A percentile compares a stretch with the other conserved stretches of the same genome.
Evolutionary conservation across 2,329 filamentous ascomycete species (phyloP).

Genomic region (Aspergillus fijiensis): DNA sequence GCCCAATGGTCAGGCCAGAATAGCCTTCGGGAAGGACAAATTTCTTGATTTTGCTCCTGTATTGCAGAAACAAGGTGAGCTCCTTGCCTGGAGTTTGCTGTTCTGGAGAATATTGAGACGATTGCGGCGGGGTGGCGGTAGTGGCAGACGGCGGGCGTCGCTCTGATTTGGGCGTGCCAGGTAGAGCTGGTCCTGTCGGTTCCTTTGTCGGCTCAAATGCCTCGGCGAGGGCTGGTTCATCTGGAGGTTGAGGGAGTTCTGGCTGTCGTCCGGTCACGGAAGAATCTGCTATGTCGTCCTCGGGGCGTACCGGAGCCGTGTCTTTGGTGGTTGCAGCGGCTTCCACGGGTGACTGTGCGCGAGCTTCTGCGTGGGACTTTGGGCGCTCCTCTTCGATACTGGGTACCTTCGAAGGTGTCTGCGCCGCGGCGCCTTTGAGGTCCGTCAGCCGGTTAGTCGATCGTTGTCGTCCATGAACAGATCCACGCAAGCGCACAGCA

Average conservation of each 20-base stretch:
- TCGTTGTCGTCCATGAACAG: slow-evolving; percentile 53
- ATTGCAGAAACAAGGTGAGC: slow-evolving; percentile 89
- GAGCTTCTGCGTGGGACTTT: slow-evolving; percentile 36
- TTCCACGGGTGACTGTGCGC: slow-evolving; percentile 14
- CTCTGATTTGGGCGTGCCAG: slow-evolving; percentile 29
- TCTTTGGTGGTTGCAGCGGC: slow-evolving; percentile 54
- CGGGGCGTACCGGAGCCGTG: slow-evolving; percentile 51
- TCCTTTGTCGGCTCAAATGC: slow-evolving; percentile 38
- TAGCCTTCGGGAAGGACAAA: slow-evolving; percentile 83
- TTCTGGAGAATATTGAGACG: slow-evolving; percentile 58
- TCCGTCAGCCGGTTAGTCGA: slow-evolving; percentile 56
- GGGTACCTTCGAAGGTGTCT: slow-evolving; percentile 54
- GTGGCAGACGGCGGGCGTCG: slow-evolving; percentile 20
- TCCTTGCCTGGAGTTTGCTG: slow-evolving; percentile 74
- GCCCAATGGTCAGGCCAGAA: slow-evolving; percentile 79
- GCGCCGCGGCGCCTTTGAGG: slow-evolving; percentile 50
- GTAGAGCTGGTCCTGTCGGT: slow-evolving; percentile 18
- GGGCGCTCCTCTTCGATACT: slow-evolving; percentile 50
- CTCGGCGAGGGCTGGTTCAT: slow-evolving; percentile 35
- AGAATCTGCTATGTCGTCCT: slow-evolving; percentile 40
- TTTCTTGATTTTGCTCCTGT: slow-evolving; percentile 96
- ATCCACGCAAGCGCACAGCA: slow-evolving; percentile 62
- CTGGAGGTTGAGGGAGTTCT: slow-evolving; percentile 49
- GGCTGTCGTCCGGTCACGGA: slow-evolving; percentile 54
- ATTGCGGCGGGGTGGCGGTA: slow-evolving; percentile 44